Percentiles rank a stretch among this genome's conserved stretches.
phyloP scores from a whole-genome alignment of 1,284 basidiomycete species.

The Sphagnurus paluster region DNA sequence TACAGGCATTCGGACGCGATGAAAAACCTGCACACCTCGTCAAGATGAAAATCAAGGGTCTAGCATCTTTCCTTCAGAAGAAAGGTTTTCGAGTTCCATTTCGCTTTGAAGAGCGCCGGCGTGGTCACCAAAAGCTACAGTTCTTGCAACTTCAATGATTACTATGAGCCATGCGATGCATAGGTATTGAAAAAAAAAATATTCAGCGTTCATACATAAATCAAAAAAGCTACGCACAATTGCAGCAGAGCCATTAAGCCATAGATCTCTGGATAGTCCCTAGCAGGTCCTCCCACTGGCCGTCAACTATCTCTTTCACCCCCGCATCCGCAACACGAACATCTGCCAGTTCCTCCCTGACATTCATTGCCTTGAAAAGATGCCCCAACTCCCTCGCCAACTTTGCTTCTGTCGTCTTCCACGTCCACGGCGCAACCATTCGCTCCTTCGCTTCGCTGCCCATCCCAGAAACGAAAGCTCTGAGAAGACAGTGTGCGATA shows the following conservation, averaged over 20 bases:
- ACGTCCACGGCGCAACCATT: constrained; percentile 11
- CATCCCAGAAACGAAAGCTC: constrained; percentile 10
- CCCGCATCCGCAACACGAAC: constrained; percentile 7
- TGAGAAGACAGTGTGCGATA: constrained; percentile 5
- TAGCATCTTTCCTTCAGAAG: no score
- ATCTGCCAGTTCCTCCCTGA: constrained; percentile 3
- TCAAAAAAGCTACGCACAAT: no score
- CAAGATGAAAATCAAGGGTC: no score
- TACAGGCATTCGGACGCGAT: no score
- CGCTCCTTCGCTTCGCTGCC: not conserved
- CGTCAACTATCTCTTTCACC: constrained; percentile 9
- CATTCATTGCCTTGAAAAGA: constrained; percentile 1
- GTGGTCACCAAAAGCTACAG: no score
- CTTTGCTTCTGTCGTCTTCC: constrained; percentile 9
- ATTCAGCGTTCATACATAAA: no score
- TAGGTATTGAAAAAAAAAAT: no score
- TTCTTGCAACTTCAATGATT: no score
- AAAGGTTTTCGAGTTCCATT: no score
- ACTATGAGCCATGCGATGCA: no score
- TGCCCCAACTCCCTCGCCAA: constrained; percentile 7
- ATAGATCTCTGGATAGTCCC: constrained; percentile 11
- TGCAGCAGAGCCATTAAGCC: constrained; percentile 1
- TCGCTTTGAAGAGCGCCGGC: no score
- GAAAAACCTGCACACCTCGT: no score
- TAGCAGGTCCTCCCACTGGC: constrained; percentile 12